Evolutionary conservation across 1,284 basidiomycete species (phyloP), one percentile per base, ranked within the genome.

Genomic region (Apiotrichum brassicae): DNA sequence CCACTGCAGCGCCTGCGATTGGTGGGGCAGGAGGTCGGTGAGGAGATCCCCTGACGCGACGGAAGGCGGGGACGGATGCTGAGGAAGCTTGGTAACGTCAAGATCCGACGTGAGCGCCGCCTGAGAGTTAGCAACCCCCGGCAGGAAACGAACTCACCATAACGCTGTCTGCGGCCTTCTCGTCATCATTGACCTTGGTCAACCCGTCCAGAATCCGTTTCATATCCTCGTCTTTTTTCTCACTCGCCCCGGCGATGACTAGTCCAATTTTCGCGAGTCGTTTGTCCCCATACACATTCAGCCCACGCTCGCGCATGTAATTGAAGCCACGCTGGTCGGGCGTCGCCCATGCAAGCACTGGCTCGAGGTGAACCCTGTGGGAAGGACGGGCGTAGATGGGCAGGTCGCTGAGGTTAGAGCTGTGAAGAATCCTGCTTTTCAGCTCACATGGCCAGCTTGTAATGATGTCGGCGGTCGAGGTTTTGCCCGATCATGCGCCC

Each of bases 21-120:
- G 88, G 64, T 91, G 87, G 57, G 81, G 85, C 19, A 91, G 66
- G 30, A 91, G 73, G 62, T 90, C 78, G 11, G 86, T 84, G 16
- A 75, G 75, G 38, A 91, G 65, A 25, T 84, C 76, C 2, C 84
- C 85, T 20, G 68, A 82, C 18, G 74, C 75, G 14, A 80, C 73
- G 2, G 86, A 78, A 6, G 88, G 86, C 0, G 87, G 86, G 54
- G 76, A 77, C 9, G 82, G 60, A 34, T 71, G 66, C 4, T 62
- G 47, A 0, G 66, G 66, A 1, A 68, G 56, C 34, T 61, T 63
- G 37, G 56, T 53, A 11, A 66, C 65, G 47, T 72, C 68, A 8
- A 65, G 54, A 33, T 67, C 63, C 26, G 58, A 53, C 1, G 67
- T 68, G 18, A 71, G 54, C 2, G 66, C 53, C 23, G 68, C 64